Evolutionary conservation across 495 filamentous ascomycete genomes (phyloP), one percentile per base, ranked within the genome.

Genomic region (Apiosordaria backusii): DNA sequence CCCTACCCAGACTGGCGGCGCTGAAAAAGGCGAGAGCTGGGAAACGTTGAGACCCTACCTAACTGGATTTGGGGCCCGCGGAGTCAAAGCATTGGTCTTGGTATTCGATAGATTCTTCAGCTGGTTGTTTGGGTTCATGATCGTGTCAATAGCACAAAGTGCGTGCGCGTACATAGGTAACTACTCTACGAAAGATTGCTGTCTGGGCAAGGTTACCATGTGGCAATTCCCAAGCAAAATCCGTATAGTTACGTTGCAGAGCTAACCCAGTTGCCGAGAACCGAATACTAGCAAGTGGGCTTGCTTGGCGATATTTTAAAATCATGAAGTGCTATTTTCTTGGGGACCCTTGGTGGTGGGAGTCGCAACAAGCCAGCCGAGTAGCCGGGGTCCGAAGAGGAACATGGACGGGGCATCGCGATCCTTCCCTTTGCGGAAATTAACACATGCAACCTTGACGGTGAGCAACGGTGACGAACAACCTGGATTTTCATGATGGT

Each of bases 371-470:
- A 45, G 35, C 35, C 35, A 45, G 35, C 35, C 35, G 35, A 45
- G n/a, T n/a, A 45, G 35, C 35, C 35, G 35, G 35, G 35, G 35
- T 45, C 35, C 35, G 35, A 45, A 45, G 9, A 45, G 10, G 35
- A 45, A 45, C 35, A 45, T 45, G 35, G 35, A 45, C 35, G 35
- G 16, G 10, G 35, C 35, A 45, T 45, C 35, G 35, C 35, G 9
- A 45, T 45, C 35, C 35, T 45, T 45, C 35, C 10, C 35, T 45
- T 55, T 23, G 18, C 52, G 52, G 52, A 55, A 55, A 55, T 55
- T 55, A 55, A 19, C 52, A 19, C 52, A 55, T 55, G 52, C 22
- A 55, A 55, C 52, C n/a, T 19, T 55, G 52, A 52, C 65, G 61
- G 65, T 25, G 0, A 25, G 35, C 35, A 13, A 45, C 6, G 35